These are phyloP conservation scores for Podospora pseudocomata DNA, from an alignment of 495 filamentous ascomycete genomes.

Conservation along the genomic window DNA sequence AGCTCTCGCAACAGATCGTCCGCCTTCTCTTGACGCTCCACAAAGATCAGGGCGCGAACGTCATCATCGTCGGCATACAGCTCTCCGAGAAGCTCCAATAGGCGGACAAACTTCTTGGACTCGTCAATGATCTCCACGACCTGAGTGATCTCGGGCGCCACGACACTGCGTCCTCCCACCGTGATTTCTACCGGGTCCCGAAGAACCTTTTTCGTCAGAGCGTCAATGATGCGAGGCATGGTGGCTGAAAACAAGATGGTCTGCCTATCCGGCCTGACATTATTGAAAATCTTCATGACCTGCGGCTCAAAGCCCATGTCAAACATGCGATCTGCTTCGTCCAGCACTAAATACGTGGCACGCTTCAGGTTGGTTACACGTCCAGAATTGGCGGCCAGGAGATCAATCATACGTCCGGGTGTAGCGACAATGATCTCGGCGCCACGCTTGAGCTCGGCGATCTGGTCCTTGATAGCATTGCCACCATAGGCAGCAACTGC, in stretches of 20 bases:
- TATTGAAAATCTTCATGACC: conserved; percentile 92
- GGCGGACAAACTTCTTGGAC: conserved; percentile 76
- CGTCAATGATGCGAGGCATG: conserved; percentile 92
- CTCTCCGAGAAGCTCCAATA: conserved; percentile 83
- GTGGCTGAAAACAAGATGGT: conserved; percentile 96
- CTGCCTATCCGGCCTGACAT: conserved; percentile 86
- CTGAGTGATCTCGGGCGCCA: conserved; percentile 92
- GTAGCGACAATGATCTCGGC: conserved; percentile 95
- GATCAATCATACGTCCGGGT: conserved; percentile 94
- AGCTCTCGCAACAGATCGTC: conserved; percentile 79
- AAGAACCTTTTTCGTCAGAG: conserved; percentile 82
- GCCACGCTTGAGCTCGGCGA: conserved; percentile 90
- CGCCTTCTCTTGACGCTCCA: conserved; percentile 91
- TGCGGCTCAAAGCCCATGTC: conserved; percentile 99
- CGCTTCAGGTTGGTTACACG: conserved; percentile 86
- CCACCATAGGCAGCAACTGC: conserved; percentile 96
- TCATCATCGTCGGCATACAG: conserved; percentile 86
- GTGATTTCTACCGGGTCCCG: conserved; percentile 83
- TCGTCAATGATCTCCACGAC: conserved; percentile 85
- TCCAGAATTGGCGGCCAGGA: conserved; percentile 86
- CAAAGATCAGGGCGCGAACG: conserved; percentile 84
- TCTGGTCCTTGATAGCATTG: conserved; percentile 95
- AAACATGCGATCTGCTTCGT: conserved; percentile 99
- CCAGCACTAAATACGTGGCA: conserved; percentile 89
- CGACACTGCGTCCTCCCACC: conserved; percentile 86